Conservation (phyloP, 2,329 filamentous ascomycete genomes). For the Nemania diffusa region DNA sequence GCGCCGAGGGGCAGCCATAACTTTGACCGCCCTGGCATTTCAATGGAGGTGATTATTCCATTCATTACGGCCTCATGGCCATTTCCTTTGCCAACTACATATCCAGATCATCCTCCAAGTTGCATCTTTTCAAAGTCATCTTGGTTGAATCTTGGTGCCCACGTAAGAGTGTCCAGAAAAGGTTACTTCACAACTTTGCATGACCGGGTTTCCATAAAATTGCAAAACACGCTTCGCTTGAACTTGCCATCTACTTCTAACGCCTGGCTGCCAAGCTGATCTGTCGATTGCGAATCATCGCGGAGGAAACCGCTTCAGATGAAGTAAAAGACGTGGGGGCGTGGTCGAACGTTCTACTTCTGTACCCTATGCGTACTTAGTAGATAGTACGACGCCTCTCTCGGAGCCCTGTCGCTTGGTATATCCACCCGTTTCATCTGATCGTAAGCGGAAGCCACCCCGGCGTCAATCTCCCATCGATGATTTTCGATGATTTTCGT, state of each 20-base stretch:
- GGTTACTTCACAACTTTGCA: not conserved
- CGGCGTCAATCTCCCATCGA: constrained; percentile 28
- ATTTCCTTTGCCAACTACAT: not conserved
- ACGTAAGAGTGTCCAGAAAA: not conserved
- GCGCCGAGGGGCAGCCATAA: constrained; percentile 11
- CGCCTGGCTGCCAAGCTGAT: not conserved
- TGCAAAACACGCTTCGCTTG: not conserved
- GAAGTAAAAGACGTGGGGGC: constrained; percentile 6
- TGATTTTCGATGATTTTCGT: constrained; percentile 1
- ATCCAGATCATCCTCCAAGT: not conserved
- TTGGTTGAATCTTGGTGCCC: not conserved
- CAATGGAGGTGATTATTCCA: not conserved
- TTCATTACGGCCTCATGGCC: not conserved
- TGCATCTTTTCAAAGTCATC: not conserved
- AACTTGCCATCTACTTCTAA: not conserved
- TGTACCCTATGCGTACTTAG: not conserved
- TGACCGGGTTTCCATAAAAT: not conserved
- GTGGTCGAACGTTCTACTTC: not conserved
- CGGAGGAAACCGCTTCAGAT: constrained; percentile 14
- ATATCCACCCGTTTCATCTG: constrained; percentile 31
- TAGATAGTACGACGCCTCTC: not conserved
- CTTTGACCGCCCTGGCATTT: not conserved
- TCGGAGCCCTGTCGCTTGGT: constrained; percentile 3
- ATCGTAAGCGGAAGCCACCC: constrained; percentile 32
- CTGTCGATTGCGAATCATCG: constrained; percentile 16